Evolutionary conservation across 2,329 filamentous ascomycete genomes (phyloP).

Genomic region (Sporothrix mexicana): DNA sequence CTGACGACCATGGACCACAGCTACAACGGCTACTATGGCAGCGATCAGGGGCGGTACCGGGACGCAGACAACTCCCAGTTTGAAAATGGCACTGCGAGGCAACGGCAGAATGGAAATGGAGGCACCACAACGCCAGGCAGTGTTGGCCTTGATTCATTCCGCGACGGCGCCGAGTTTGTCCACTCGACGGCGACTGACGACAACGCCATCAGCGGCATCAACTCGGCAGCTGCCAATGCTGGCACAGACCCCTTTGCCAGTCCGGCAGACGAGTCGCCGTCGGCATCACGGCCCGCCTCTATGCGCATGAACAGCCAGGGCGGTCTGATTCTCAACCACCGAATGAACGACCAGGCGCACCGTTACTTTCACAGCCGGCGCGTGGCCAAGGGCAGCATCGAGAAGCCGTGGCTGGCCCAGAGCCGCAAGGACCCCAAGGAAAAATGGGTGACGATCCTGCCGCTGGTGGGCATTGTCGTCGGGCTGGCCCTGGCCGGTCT

Average conservation of each 20-base stretch:
- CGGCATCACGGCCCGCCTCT: constrained; percentile 34
- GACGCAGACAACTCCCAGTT: background rate
- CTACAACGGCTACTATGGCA: constrained; percentile 39
- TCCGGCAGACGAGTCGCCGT: constrained; percentile 39
- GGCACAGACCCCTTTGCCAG: constrained; percentile 54
- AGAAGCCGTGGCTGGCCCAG: constrained; percentile 78
- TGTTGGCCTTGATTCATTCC: constrained; percentile 48
- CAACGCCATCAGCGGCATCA: constrained; percentile 28
- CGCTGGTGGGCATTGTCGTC: constrained; percentile 71
- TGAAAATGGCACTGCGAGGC: background rate
- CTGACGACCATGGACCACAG: constrained; percentile 35
- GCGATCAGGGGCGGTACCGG: constrained; percentile 48
- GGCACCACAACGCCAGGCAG: background rate
- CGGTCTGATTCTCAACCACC: constrained; percentile 38
- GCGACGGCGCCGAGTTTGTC: constrained; percentile 47
- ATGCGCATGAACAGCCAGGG: constrained; percentile 50
- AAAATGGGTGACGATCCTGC: constrained; percentile 86
- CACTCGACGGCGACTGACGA: constrained; percentile 38
- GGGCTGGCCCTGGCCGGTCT: constrained; percentile 72
- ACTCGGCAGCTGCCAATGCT: constrained; percentile 41
- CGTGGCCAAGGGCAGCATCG: constrained; percentile 72
- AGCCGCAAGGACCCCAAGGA: constrained; percentile 69
- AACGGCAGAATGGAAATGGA: background rate
- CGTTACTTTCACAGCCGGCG: constrained; percentile 76
- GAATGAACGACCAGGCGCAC: constrained; percentile 49